Conservation (phyloP, 352 stramenopile genomes). For the Globisporangium nagaii region DNA sequence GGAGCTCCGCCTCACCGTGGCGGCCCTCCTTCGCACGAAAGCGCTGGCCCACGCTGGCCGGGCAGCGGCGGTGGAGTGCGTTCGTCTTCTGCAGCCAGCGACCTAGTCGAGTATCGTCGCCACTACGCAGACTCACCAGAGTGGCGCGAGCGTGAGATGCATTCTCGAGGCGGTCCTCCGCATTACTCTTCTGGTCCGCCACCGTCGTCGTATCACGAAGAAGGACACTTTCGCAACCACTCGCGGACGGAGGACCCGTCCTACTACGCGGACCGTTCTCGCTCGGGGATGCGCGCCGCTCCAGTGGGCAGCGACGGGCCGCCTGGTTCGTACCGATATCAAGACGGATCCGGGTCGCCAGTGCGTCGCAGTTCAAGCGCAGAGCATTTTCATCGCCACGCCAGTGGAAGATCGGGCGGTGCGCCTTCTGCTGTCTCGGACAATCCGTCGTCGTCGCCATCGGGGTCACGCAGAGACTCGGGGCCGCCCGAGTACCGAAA, state of each 20-base stretch:
- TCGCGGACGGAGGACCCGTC: background rate
- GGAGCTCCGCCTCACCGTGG: background rate
- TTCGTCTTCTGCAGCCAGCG: background rate
- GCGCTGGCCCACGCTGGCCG: background rate
- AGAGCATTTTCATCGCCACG: conserved; percentile 4
- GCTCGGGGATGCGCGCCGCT: background rate
- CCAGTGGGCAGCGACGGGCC: background rate
- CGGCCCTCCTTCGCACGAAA: background rate
- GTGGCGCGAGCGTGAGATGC: conserved; percentile 29
- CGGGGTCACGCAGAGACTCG: background rate
- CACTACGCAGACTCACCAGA: conserved; percentile 27
- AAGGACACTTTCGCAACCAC: background rate
- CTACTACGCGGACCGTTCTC: conserved; percentile 5
- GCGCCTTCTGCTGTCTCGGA: background rate
- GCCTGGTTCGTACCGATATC: conserved; percentile 6
- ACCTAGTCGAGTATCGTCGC: conserved; percentile 18
- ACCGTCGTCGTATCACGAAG: background rate
- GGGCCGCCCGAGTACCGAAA: background rate
- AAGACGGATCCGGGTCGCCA: background rate
- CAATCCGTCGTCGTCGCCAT: background rate
- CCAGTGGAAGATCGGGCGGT: background rate
- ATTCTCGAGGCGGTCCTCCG: background rate
- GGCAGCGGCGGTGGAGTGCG: background rate
- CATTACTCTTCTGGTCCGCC: background rate
- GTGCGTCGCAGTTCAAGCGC: background rate